A percentile compares a stretch with the other conserved stretches of the same genome.
Conservation (phyloP, 2,329 filamentous ascomycete genomes). For the Beauveria pseudobassiana region DNA sequence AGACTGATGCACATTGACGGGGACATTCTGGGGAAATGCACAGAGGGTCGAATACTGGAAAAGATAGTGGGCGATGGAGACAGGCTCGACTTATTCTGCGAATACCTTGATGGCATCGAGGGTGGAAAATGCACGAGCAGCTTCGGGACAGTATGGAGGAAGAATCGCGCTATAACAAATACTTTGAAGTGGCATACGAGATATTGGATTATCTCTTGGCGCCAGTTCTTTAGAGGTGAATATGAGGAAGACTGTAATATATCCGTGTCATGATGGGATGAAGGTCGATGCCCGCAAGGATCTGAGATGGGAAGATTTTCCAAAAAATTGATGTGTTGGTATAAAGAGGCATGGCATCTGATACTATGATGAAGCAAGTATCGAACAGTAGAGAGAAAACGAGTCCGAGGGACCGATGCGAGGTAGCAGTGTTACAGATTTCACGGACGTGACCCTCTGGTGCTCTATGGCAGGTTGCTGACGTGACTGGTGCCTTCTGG, state of each 20-base stretch:
- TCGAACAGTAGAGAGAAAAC: no score
- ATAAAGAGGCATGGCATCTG: not conserved
- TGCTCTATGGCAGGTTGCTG: no score
- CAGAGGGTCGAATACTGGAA: slow-evolving; percentile 40
- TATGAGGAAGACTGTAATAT: not conserved
- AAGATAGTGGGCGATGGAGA: slow-evolving; percentile 28
- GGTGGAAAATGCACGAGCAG: slow-evolving; percentile 31
- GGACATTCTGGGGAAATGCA: slow-evolving; percentile 51
- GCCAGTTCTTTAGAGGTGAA: slow-evolving; percentile 35
- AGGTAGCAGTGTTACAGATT: no score
- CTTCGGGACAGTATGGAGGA: slow-evolving; percentile 21
- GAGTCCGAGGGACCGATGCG: no score
- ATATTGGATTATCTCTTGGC: slow-evolving; percentile 47
- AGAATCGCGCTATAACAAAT: slow-evolving; percentile 22
- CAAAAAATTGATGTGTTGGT: no score
- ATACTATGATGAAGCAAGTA: not conserved
- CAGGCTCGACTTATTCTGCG: slow-evolving; percentile 33
- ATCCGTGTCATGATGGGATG: not conserved
- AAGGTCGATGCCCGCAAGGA: no score
- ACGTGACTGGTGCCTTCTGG: no score
- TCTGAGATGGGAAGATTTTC: no score
- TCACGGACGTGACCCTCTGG: no score
- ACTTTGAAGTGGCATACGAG: slow-evolving; percentile 43
- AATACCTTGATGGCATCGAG: slow-evolving; percentile 44
- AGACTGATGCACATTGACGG: slow-evolving; percentile 60